Evolutionary conservation across 495 filamentous ascomycete genomes (phyloP), one percentile per base, ranked within the genome.

Genomic region (Penicilliopsis zonata): DNA sequence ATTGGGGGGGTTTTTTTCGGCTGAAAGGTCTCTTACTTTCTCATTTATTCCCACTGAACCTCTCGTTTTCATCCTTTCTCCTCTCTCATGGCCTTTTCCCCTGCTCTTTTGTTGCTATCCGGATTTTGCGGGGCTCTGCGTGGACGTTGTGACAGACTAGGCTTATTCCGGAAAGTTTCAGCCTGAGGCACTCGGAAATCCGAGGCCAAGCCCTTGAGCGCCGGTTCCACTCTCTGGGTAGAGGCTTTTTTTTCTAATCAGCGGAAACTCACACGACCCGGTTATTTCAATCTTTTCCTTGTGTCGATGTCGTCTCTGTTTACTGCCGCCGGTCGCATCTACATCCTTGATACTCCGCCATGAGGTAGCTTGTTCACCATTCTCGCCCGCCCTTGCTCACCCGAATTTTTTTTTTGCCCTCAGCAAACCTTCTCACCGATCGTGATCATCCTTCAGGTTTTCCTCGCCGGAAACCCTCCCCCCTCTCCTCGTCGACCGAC

Each of bases 201-300:
- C 47, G 43, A 47, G 40, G 34, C 33, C 32, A 31, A 34, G 32
- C 14, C 31, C 13, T 15, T 28, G 23, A 15, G 14, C 19, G 34
- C 19, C 30, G 29, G 46, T 40, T 53, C 49, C 49, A 52, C 52
- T 55, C 43, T 37, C 26, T 39, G 18, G 18, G 38, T 40, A 49
- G 48, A 54, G 50, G 49, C 42, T 48, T 51, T 51, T 53, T 53
- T 53, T 34, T 47, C 48, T 38, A 54, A 44, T 30, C 41, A n/a
- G 50, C 49, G 48, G 53, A 45, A 52, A 4, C 49, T 51, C 45
- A 46, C 41, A 53, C 43, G 43, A 50, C 22, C 17, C n/a, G 14
- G 40, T 46, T 45, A 45, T 50, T 44, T 44, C 46, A 31, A 12
- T 29, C 14, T 39, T 41, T 30, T 18, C 51, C 31, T 39, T 34